Evolutionary conservation across 305 asterid genomes (phyloP), one percentile per base, ranked within the genome.

Genomic region (Vinca major): DNA sequence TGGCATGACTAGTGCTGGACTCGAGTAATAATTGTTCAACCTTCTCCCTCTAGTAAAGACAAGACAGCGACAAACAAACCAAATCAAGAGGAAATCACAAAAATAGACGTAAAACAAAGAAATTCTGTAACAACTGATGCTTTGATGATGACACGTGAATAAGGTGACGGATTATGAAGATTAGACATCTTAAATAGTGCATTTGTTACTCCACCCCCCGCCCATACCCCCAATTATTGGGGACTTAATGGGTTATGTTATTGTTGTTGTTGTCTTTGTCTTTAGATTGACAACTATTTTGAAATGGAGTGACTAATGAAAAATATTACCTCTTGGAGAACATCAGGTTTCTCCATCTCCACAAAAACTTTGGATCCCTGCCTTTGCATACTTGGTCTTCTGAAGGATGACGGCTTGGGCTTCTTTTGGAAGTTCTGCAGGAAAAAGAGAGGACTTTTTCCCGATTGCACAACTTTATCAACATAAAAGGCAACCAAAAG

Each of bases 281-380:
- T 26, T 26, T 26, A 26, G 33, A 26, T 26, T 26, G 33, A 26
- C 1, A 26, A 26, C 33, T 26, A 26, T 26, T 26, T 26, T 26
- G 33, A 26, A 26, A 26, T 26, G 33, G 33, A 26, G 33, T 41
- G 45, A 41, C 11, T 14, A 9, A 16, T 44, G 5, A 54, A 68
- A 39, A 37, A 66, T 51, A 40, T 77, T 75, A 93, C 99, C 97
- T 93, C 99, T 75, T 90, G 93, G 53, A 74, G 76, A 60, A 90
- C 92, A 68, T 93, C 97, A 26, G 76, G 80, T 79, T 88, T 89
- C 75, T 93, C 95, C 92, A 90, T 82, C 71, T 82, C 81, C 74
- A 87, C 83, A 52, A 77, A 76, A 75, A 80, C 90, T 79, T 83
- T 93, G 69, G 99, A 86, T 11, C 82, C 90, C 78, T 84, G 88